Evolutionary conservation across 164 flowering plant genomes (phyloP).

Genomic region (Vitis vinifera): DNA sequence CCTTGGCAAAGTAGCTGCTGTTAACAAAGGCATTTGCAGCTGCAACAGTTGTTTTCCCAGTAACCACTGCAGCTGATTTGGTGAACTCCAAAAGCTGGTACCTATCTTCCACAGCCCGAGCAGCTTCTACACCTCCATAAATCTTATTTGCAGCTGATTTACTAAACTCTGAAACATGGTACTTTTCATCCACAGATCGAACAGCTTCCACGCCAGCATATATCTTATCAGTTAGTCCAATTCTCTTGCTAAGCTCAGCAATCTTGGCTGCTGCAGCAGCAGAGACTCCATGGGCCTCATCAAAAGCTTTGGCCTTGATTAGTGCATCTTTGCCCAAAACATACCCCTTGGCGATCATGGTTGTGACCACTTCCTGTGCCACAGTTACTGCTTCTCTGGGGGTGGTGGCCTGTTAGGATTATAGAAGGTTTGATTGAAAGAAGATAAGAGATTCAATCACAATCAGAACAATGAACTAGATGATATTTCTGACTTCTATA

Average conservation of each 20-base stretch:
- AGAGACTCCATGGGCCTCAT: conserved; percentile 67
- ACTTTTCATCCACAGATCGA: conserved; percentile 65
- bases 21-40: conserved; percentile 66
- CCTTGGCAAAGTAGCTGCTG: conserved; percentile 77
- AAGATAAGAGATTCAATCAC: neutral
- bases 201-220: conserved; percentile 54
- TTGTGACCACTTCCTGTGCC: conserved; percentile 80
- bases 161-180: conserved; percentile 54
- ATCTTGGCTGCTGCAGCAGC: conserved; percentile 73
- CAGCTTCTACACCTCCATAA: conserved; percentile 52
- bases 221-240: conserved; percentile 75
- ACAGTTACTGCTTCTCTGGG: conserved; percentile 76
- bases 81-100: conserved; percentile 29
- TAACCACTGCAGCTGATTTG: conserved; percentile 24
- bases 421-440: neutral
- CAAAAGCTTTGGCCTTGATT: conserved; percentile 76
- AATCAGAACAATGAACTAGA: neutral
- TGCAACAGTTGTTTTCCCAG: conserved; percentile 63
- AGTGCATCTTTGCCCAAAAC: conserved; percentile 76
- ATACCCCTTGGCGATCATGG: conserved; percentile 84
- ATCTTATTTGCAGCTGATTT: conserved; percentile 56
- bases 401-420: conserved; percentile 31
- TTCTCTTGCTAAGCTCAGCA: conserved; percentile 63
- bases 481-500: no score
- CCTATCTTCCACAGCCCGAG: conserved; percentile 60